Conservation (phyloP, 2,329 filamentous ascomycete species). For the Mariannaea elegans region DNA sequence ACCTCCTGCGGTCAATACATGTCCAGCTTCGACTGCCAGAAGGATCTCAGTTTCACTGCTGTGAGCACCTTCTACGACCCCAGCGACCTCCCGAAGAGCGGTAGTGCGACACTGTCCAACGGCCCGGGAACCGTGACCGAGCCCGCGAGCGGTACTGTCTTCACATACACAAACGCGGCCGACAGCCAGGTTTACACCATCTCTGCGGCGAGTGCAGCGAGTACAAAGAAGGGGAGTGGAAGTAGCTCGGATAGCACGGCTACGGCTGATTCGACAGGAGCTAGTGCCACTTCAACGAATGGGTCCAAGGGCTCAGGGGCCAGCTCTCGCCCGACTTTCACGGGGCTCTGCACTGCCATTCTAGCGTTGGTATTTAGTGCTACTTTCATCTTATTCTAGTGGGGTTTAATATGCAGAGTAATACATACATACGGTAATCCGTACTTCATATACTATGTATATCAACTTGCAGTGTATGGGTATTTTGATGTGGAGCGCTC, state of each 20-base stretch:
- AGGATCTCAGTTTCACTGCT: conserved; percentile 32
- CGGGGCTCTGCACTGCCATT: background rate
- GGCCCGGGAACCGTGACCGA: conserved; percentile 41
- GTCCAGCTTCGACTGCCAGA: conserved; percentile 34
- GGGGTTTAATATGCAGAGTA: background rate
- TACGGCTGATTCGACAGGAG: conserved; percentile 4
- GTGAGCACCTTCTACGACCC: conserved; percentile 35
- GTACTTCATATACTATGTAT: no score
- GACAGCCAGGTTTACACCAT: conserved; percentile 45
- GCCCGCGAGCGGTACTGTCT: conserved; percentile 45
- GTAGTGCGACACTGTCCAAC: conserved; percentile 44
- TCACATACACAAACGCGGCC: conserved; percentile 45
- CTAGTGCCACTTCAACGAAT: conserved; percentile 2
- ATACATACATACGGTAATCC: background rate
- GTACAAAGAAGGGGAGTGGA: conserved; percentile 7
- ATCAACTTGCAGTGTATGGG: no score
- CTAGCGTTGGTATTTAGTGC: background rate
- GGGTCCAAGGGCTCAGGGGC: conserved; percentile 11
- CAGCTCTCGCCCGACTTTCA: background rate
- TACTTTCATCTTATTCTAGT: conserved; percentile 1
- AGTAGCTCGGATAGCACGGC: conserved; percentile 17
- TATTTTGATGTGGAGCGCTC: no score
- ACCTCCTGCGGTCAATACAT: conserved; percentile 27
- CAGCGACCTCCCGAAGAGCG: conserved; percentile 37
- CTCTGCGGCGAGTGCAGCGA: conserved; percentile 42